phyloP scores from a whole-genome alignment of 768 basidiomycete genomes.

The Mycena galopus region DNA sequence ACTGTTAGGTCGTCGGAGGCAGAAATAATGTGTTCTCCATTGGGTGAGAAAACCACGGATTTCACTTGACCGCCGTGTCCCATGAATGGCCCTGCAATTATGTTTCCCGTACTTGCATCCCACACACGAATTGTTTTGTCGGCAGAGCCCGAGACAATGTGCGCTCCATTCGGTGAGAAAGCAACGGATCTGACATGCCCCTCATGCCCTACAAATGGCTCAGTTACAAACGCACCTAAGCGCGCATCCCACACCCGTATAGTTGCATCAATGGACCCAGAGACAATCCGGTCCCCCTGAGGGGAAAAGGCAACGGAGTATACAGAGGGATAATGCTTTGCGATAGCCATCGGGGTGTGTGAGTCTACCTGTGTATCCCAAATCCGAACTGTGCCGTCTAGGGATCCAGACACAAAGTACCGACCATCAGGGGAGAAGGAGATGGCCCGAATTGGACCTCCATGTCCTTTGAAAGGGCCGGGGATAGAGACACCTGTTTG shows the following conservation, averaged over 20 bases:
- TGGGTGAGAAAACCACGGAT: too few relatives aligned
- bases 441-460: neutral
- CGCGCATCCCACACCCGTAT: neutral
- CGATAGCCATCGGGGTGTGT: too few relatives aligned
- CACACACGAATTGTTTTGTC: neutral
- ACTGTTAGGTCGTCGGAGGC: too few relatives aligned
- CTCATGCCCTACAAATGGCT: too few relatives aligned
- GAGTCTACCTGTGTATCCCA: too few relatives aligned
- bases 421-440: neutral
- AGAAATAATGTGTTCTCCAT: too few relatives aligned
- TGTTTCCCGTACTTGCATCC: neutral
- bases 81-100: neutral
- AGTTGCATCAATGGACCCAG: neutral
- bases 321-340: too few relatives aligned
- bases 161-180: neutral
- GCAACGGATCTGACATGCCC: neutral
- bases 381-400: neutral
- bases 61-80: too few relatives aligned
- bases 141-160: neutral
- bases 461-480: neutral
- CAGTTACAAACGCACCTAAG: too few relatives aligned
- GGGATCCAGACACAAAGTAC: neutral
- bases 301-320: neutral
- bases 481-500: neutral
- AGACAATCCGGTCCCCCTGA: neutral